Conservation (phyloP, 2,329 filamentous ascomycete species). For the Botrytis aclada region DNA sequence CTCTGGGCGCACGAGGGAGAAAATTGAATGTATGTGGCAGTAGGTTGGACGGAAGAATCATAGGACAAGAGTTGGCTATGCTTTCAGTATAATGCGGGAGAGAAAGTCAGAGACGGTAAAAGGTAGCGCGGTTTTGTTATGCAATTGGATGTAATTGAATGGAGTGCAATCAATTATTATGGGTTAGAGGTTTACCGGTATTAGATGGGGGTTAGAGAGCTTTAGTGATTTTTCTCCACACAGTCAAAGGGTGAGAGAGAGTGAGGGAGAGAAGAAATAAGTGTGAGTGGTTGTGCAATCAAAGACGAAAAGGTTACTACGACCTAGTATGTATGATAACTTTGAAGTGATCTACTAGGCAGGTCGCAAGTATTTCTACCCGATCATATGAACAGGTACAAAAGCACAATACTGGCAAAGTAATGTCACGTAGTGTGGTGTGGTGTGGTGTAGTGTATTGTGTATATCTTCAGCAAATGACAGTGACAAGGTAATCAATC, state of each 20-base stretch:
- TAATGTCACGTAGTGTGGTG: neutral
- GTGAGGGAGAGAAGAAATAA: neutral
- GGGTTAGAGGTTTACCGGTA: slow-evolving; percentile 7
- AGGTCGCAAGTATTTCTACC: neutral
- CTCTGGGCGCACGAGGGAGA: slow-evolving; percentile 8
- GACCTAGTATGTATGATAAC: neutral
- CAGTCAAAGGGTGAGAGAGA: neutral
- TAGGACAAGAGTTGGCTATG: neutral
- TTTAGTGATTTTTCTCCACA: slow-evolving; percentile 4
- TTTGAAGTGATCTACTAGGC: neutral
- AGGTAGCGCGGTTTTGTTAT: slow-evolving; percentile 1
- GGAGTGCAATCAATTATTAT: neutral
- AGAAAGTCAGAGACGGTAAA: neutral
- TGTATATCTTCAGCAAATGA: slow-evolving; percentile 14
- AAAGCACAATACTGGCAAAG: neutral
- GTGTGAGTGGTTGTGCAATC: neutral
- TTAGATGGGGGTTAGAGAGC: neutral
- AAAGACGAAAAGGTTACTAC: neutral
- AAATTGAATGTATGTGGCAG: slow-evolving; percentile 3
- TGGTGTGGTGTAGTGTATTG: neutral
- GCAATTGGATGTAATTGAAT: slow-evolving; percentile 12
- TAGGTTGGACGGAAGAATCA: slow-evolving; percentile 4
- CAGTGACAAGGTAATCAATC: neutral
- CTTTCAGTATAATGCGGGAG: slow-evolving; percentile 11
- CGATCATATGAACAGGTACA: slow-evolving; percentile 1